Evolutionary conservation across 2,329 filamentous ascomycete genomes (phyloP).

Genomic region (Fusarium piperis): DNA sequence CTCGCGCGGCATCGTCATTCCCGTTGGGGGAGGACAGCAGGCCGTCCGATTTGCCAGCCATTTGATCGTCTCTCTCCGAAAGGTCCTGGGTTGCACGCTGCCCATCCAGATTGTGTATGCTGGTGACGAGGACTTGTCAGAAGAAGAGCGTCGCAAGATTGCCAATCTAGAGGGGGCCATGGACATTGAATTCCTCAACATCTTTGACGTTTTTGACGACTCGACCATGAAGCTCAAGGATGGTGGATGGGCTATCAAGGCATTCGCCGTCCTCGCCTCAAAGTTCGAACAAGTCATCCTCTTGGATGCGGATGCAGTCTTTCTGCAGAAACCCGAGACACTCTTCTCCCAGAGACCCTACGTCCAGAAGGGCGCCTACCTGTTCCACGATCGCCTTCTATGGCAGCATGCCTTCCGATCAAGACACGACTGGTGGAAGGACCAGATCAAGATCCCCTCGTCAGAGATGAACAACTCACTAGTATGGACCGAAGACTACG

Average conservation of each 20-base stretch:
- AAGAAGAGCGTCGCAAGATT: slow-evolving; percentile 36
- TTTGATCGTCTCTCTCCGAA: slow-evolving; percentile 44
- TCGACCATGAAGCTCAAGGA: slow-evolving; percentile 39
- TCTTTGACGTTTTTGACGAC: slow-evolving; percentile 47
- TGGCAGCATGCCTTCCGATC: slow-evolving; percentile 46
- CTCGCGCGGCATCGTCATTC: slow-evolving; percentile 46
- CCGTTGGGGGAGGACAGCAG: slow-evolving; percentile 38
- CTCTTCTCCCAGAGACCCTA: slow-evolving; percentile 46
- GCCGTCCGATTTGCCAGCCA: slow-evolving; percentile 47
- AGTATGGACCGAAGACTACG: slow-evolving; percentile 50
- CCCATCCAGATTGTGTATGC: slow-evolving; percentile 50
- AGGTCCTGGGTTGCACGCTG: slow-evolving; percentile 39
- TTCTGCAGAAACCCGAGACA: slow-evolving; percentile 48
- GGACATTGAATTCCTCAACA: slow-evolving; percentile 45
- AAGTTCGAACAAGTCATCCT: slow-evolving; percentile 50
- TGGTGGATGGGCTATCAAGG: slow-evolving; percentile 51
- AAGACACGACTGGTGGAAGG: slow-evolving; percentile 49
- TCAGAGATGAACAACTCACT: slow-evolving; percentile 45
- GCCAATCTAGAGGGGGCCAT: slow-evolving; percentile 4
- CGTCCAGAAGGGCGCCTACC: slow-evolving; percentile 45
- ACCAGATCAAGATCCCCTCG: slow-evolving; percentile 48
- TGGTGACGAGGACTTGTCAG: slow-evolving; percentile 45
- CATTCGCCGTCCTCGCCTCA: slow-evolving; percentile 50
- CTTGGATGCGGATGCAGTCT: slow-evolving; percentile 51
- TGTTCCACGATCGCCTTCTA: slow-evolving; percentile 53